Evolutionary conservation across 73 alveolate species (phyloP).

Genomic region (Symbiodinium natans): DNA sequence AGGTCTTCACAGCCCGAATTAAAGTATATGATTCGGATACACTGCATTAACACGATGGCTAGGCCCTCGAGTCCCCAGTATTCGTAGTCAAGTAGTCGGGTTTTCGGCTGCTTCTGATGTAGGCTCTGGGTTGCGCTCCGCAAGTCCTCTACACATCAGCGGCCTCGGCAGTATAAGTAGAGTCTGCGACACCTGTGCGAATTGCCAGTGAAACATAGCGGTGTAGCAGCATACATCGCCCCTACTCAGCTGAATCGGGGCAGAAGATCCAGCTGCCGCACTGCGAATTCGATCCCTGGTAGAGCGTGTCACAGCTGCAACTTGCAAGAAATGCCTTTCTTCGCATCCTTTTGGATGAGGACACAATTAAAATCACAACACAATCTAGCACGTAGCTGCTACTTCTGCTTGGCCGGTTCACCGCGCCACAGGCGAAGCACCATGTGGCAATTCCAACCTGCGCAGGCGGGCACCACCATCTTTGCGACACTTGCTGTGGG

Average conservation of each 20-base stretch:
- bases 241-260: not conserved
- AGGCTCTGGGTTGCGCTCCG: too few species aligned
- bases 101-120: too few species aligned
- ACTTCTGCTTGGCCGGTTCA: too few species aligned
- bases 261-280: not conserved
- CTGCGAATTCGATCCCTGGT: not conserved
- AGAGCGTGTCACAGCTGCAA: conserved; percentile 1
- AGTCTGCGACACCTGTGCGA: not conserved
- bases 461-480: not conserved
- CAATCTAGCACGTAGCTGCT: not conserved
- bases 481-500: too few species aligned
- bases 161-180: too few species aligned
- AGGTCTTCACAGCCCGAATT: too few species aligned
- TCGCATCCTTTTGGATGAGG: not conserved
- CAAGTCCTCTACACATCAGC: too few species aligned
- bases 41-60: too few species aligned
- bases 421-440: too few species aligned
- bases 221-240: not conserved
- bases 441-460: not conserved
- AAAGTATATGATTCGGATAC: too few species aligned
- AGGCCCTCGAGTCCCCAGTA: too few species aligned
- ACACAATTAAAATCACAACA: not conserved
- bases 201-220: not conserved
- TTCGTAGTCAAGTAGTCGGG: too few species aligned
- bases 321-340: not conserved